Conservation (phyloP, 2,329 filamentous ascomycete species). For the Eutypa lata region DNA sequence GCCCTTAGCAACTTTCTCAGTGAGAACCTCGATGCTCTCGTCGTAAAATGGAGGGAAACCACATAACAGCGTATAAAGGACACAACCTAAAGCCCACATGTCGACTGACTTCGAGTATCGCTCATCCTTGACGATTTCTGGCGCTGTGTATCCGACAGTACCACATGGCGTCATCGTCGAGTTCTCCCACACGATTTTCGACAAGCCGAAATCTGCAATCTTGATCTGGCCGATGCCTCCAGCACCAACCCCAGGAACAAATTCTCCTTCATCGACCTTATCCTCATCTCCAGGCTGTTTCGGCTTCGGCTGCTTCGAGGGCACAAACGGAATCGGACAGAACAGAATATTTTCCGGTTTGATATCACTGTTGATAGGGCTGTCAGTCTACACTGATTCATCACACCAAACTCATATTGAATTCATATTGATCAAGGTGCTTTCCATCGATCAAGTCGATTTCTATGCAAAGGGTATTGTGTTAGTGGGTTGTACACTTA, state of each 20-base stretch:
- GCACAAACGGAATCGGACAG: constrained; percentile 77
- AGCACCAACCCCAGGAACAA: constrained; percentile 73
- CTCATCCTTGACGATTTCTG: constrained; percentile 98
- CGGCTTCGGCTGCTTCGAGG: constrained; percentile 76
- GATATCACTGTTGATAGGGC: constrained; percentile 67
- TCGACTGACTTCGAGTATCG: constrained; percentile 98
- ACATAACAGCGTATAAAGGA: constrained; percentile 93
- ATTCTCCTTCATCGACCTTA: constrained; percentile 95
- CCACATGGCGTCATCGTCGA: constrained; percentile 99
- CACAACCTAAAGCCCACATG: constrained; percentile 98
- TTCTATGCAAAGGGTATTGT: no score
- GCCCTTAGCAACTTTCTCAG: constrained; percentile 93
- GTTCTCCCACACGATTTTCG: constrained; percentile 97
- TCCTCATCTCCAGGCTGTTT: constrained; percentile 88
- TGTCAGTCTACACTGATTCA: constrained; percentile 11
- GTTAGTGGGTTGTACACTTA: constrained; percentile 52
- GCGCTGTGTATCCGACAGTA: constrained; percentile 95
- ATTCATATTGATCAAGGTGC: no score
- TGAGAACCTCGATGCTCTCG: constrained; percentile 93
- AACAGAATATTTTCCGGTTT: constrained; percentile 98
- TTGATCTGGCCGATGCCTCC: constrained; percentile 95
- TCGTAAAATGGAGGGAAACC: constrained; percentile 99
- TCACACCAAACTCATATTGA: no score
- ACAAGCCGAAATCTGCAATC: constrained; percentile 95
- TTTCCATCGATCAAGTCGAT: no score